Evolutionary conservation across 352 stramenopile genomes (phyloP).

Genomic region (Globisporangium lucens): DNA sequence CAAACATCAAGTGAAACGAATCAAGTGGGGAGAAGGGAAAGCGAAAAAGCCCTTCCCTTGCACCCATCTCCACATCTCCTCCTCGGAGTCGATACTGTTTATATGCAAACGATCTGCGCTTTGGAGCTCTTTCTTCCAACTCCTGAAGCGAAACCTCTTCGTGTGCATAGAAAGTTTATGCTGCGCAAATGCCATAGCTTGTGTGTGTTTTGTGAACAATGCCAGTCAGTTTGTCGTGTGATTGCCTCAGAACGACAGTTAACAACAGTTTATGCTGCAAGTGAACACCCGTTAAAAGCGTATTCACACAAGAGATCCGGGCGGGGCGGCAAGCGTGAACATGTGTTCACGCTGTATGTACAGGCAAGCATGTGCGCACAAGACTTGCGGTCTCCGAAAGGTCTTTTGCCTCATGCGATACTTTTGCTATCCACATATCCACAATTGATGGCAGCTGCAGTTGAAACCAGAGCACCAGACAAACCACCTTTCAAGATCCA

Average conservation of each 20-base stretch:
- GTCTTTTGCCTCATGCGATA: too few species aligned
- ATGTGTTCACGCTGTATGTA: background rate
- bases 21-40: background rate
- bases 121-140: too few species aligned
- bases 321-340: background rate
- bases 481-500: slow-evolving; percentile 6
- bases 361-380: background rate
- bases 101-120: background rate
- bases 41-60: background rate
- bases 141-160: background rate
- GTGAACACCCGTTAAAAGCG: background rate
- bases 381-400: too few species aligned
- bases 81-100: background rate
- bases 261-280: background rate
- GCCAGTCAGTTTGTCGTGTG: background rate
- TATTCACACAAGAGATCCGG: background rate
- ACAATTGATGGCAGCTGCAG: background rate
- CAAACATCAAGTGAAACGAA: background rate
- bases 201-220: background rate
- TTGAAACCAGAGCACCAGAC: background rate
- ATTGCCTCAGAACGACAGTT: background rate
- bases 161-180: background rate
- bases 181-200: background rate
- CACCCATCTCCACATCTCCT: background rate
- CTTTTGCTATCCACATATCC: too few species aligned